Evolutionary conservation across 2,329 filamentous ascomycete genomes (phyloP).

Genomic region (Venturia aucupariae): DNA sequence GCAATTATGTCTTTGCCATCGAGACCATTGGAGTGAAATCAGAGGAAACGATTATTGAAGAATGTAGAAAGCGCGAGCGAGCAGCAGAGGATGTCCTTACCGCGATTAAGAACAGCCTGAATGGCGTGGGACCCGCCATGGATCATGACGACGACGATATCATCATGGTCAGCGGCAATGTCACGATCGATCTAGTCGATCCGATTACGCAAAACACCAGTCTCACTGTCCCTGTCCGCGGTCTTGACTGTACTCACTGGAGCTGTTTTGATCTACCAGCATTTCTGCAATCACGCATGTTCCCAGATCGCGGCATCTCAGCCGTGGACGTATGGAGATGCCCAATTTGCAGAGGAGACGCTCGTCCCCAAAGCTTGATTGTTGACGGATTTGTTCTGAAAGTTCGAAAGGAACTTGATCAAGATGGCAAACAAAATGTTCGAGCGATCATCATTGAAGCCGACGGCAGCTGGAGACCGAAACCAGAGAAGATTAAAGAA

Average conservation of each 20-base stretch:
- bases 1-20: constrained; percentile 55
- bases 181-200: constrained; percentile 38
- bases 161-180: constrained; percentile 29
- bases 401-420: constrained; percentile 49
- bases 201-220: constrained; percentile 40
- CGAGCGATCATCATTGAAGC: constrained; percentile 54
- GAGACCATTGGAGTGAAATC: constrained; percentile 54
- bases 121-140: constrained; percentile 13
- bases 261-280: constrained; percentile 87
- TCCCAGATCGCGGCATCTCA: constrained; percentile 16
- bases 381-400: constrained; percentile 65
- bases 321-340: constrained; percentile 72
- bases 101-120: constrained; percentile 48
- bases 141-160: constrained; percentile 44
- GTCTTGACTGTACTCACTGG: constrained; percentile 59
- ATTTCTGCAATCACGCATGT: constrained; percentile 58
- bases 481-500: constrained; percentile 19
- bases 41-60: constrained; percentile 24
- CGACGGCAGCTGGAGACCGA: constrained; percentile 57
- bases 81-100: constrained; percentile 42
- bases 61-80: constrained; percentile 23
- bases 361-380: constrained; percentile 59
- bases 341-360: constrained; percentile 71
- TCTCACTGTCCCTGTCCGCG: constrained; percentile 63
- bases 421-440: constrained; percentile 39